Base-by-base conservation (phyloP, 805 yeast species). In the Gaillardinia entomophila region DNA sequence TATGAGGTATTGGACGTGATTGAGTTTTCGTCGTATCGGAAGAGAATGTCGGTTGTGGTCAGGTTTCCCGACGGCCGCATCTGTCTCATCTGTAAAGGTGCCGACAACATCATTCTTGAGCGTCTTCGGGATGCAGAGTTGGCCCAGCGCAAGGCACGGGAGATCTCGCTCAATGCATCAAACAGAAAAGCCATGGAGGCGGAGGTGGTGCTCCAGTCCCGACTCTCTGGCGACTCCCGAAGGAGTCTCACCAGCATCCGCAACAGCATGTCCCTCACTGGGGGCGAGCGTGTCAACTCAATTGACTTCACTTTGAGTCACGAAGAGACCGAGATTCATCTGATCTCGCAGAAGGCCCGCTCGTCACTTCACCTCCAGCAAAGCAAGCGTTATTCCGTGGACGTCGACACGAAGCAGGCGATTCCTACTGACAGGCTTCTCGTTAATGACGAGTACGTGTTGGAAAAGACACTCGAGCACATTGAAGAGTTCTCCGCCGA, bases 401-500 rank as follows among this genome's bases (percentile, higher is more conserved):
- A 64, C 13, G 31, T 26, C 15, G 16, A 33, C 12, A n/a, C 7
- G 5, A 25, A 16, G 12, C 23, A 15, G 8, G 30, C 17, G 10
- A 35, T 61, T 15, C 63, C 68, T 1, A 51, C 71, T 32, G 90
- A 84, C 31, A 66, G 65, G 18, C 50, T 85, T 15, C 64, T 84
- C 7, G 52, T 70, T 13, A 82, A 86, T 46, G 95, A 86, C 12
- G 87, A 79, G 41, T 85, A 76, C 48, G 66, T 90, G 3, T 51
- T 89, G 24, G 96, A 88, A 51, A 77, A 75, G 42, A 90, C 97
- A 0, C 63, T 94, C 35, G 84, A 86, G 45, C 96, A 94, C 41
- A 75, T 92, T 37, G 97, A 92, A 45, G 94, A 86, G 38, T 92
- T 89, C 57, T 88, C 97, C 0, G 82, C 95, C 0, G 97, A 90